phyloP scores from a whole-genome alignment of 352 stramenopile genomes.

The Peronospora tabacina region DNA sequence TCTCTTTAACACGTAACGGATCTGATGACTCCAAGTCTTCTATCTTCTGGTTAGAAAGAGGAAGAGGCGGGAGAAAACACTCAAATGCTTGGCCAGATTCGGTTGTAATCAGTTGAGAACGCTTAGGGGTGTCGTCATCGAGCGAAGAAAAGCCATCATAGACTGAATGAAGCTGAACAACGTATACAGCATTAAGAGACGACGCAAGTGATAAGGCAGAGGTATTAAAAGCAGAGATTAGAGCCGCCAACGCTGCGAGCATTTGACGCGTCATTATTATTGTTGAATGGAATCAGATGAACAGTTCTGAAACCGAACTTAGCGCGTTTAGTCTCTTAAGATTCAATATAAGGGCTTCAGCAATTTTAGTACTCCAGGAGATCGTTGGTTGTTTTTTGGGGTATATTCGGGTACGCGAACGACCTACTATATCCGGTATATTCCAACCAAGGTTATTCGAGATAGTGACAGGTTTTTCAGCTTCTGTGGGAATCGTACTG shows the following conservation, averaged over 20 bases:
- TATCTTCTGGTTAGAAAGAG: background rate
- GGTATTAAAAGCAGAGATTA: conserved; percentile 4
- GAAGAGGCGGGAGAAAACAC: conserved; percentile 54
- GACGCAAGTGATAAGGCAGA: conserved; percentile 10
- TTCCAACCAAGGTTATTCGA: too few relatives aligned
- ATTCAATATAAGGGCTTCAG: too few relatives aligned
- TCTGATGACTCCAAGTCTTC: background rate
- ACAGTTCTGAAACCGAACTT: conserved; percentile 3
- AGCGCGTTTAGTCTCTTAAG: too few relatives aligned
- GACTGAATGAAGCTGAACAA: conserved; percentile 58
- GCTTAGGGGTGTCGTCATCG: conserved; percentile 16
- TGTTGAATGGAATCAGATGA: conserved; percentile 10
- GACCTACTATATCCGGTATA: too few relatives aligned
- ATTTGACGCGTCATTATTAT: conserved; percentile 20
- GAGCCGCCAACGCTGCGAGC: conserved; percentile 6
- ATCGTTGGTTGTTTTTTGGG: too few relatives aligned
- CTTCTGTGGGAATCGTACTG: too few relatives aligned
- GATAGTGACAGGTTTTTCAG: too few relatives aligned
- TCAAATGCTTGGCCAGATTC: conserved; percentile 59
- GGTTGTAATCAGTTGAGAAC: conserved; percentile 54
- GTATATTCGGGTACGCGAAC: too few relatives aligned
- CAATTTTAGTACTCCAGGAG: too few relatives aligned
- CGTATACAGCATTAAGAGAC: conserved; percentile 41
- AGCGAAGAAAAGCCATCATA: conserved; percentile 31
- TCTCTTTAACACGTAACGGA: conserved; percentile 5